Evolutionary conservation across 768 basidiomycete genomes (phyloP).

Genomic region (Baorangia bicolor): DNA sequence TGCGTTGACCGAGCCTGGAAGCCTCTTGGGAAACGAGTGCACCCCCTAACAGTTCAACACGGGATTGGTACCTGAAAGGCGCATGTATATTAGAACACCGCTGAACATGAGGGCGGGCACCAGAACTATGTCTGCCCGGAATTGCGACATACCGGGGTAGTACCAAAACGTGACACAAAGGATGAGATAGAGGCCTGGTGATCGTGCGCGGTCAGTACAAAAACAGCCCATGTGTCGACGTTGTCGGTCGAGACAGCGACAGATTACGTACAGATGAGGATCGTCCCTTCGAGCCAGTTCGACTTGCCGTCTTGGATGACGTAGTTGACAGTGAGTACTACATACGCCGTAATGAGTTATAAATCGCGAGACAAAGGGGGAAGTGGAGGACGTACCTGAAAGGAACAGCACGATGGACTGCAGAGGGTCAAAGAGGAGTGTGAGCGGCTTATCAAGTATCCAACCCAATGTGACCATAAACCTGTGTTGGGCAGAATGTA

Average conservation of each 20-base stretch:
- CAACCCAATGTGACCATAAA: constrained; percentile 79
- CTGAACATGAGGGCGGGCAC: not conserved
- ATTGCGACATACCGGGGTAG: constrained; percentile 41
- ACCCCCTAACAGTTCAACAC: not conserved
- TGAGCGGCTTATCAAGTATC: constrained; percentile 75
- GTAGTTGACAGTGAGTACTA: constrained; percentile 82
- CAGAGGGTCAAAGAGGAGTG: constrained; percentile 84
- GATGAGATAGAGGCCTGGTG: constrained; percentile 51
- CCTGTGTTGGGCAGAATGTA: constrained; percentile 32
- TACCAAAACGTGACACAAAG: constrained; percentile 56
- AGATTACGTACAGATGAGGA: constrained; percentile 57
- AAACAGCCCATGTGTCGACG: not conserved
- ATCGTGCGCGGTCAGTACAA: constrained; percentile 1
- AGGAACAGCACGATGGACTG: constrained; percentile 48
- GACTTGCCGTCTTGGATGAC: constrained; percentile 83
- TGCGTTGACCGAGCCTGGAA: not conserved
- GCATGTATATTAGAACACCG: constrained; percentile 1
- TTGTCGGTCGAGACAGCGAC: too few relatives aligned
- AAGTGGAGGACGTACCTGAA: constrained; percentile 21
- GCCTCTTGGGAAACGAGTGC: not conserved
- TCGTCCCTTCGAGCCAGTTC: constrained; percentile 90
- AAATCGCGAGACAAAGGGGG: not conserved
- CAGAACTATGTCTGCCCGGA: not conserved
- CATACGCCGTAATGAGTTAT: not conserved
- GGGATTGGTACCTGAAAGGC: not conserved